Base-by-base conservation (phyloP, 768 basidiomycete species). In the Pleurotus ostreatus region DNA sequence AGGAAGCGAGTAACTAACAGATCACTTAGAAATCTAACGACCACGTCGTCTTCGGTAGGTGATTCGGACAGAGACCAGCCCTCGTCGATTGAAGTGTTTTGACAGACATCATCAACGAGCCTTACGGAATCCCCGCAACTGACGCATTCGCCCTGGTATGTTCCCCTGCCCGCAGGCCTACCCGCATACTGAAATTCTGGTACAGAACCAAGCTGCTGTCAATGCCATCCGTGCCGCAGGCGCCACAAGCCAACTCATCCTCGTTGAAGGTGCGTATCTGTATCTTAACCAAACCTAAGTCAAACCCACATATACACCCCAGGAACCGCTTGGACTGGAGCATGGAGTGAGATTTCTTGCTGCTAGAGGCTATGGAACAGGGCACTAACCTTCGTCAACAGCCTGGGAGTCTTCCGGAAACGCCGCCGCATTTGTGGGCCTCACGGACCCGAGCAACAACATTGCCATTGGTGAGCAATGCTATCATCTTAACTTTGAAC, bases 221-320 rank as follows among this genome's bases (percentile, higher is more conserved):
- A 83, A 85, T 63, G 84, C 81, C 59, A 84, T 89, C 61, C 77
- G 86, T 61, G 68, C 80, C 8, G 72, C 71, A 40, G 86, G 87
- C 57, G 86, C 86, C 15, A 86, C 85, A 3, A 77, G 70, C 5
- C 79, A 79, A 57, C 69, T 78, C 13, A 79, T 79, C 55, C 68
- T 77, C 38, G 78, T 78, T 18, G 79, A 81, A 67, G 74, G 72
- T 68, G 20, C 26, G 63, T 56, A 7, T 1, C 12, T 18, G 8
- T 8, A 34, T 34, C 4, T 11, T 11, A 9, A 1, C 30, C 11
- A 9, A 34, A 0, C 30, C 8, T 34, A 34, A 34, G 30, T 34
- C 30, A 34, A 34, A 34, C 30, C 3, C 8, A 34, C 13, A 56
- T 26, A 52, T 55, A 11, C 11, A 46, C 16, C 23, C 37, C 34